Evolutionary conservation across 1,284 basidiomycete genomes (phyloP).

Genomic region (Leccinum subrobustum): DNA sequence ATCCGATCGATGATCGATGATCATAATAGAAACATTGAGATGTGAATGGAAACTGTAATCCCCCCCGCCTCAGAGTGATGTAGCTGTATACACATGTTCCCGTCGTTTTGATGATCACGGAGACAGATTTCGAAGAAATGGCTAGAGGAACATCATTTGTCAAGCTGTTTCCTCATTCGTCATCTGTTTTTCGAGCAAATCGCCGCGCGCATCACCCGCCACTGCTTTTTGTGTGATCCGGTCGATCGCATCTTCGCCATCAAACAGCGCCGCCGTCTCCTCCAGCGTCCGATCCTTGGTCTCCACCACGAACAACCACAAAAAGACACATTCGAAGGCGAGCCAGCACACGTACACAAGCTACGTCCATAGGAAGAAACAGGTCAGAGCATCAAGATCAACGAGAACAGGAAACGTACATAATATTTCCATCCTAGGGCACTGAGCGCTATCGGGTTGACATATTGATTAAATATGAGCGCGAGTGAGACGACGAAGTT

Average conservation of each 20-base stretch:
- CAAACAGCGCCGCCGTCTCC: slow-evolving; percentile 73
- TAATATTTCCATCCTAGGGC: slow-evolving; percentile 67
- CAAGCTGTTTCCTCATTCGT: background rate
- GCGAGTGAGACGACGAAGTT: slow-evolving; percentile 66
- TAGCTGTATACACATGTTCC: background rate
- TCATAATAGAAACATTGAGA: background rate
- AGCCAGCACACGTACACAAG: slow-evolving; percentile 72
- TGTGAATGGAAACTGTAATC: background rate
- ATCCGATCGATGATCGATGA: background rate
- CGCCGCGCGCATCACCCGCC: slow-evolving; percentile 27
- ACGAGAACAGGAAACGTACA: slow-evolving; percentile 29
- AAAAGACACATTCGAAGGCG: slow-evolving; percentile 60
- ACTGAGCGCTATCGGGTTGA: slow-evolving; percentile 73
- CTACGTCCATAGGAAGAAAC: slow-evolving; percentile 26
- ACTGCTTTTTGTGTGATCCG: slow-evolving; percentile 38
- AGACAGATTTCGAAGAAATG: background rate
- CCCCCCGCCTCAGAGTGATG: background rate
- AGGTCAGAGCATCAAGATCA: background rate
- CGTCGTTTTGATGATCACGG: background rate
- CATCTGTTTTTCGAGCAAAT: slow-evolving; percentile 36
- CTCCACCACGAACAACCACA: slow-evolving; percentile 69
- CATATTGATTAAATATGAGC: slow-evolving; percentile 79
- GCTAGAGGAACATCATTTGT: background rate
- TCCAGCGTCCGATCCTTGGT: slow-evolving; percentile 72
- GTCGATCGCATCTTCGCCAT: slow-evolving; percentile 54